Percentiles rank a stretch among this genome's conserved stretches.
Conservation (phyloP, 768 basidiomycete genomes). For the Leccinellum albellum region DNA sequence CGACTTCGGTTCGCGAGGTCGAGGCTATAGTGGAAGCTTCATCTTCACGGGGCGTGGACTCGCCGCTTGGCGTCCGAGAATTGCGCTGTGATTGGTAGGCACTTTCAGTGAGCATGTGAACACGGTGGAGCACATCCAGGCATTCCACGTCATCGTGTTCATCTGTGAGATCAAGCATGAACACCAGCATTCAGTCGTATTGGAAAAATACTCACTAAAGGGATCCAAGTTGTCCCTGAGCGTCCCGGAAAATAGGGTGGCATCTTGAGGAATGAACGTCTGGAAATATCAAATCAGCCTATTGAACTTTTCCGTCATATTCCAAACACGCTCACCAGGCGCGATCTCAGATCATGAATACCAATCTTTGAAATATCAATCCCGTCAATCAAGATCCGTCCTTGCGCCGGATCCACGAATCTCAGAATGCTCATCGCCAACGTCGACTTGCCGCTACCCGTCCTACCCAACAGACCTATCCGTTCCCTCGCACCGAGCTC, state of each 20-base stretch:
- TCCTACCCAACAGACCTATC: conserved; percentile 77
- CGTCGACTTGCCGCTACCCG: conserved; percentile 80
- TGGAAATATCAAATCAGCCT: conserved; percentile 24
- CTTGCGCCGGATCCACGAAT: conserved; percentile 76
- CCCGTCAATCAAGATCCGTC: conserved; percentile 80
- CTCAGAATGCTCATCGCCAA: conserved; percentile 83
- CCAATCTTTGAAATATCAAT: conserved; percentile 87
- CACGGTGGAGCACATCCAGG: conserved; percentile 74
- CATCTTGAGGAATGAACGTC: conserved; percentile 80
- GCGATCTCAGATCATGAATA: conserved; percentile 75
- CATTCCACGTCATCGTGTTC: conserved; percentile 81
- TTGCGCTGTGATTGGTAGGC: conserved; percentile 45
- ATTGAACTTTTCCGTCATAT: neutral
- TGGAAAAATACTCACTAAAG: conserved; percentile 40
- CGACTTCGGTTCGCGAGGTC: conserved; percentile 48
- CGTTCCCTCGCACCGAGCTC: conserved; percentile 66
- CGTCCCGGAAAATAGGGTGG: conserved; percentile 77
- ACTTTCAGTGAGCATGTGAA: conserved; percentile 65
- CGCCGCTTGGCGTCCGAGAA: conserved; percentile 47
- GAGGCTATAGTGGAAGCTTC: conserved; percentile 40
- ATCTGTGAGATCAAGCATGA: conserved; percentile 31
- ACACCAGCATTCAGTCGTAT: neutral
- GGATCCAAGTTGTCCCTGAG: conserved; percentile 74
- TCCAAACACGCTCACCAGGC: conserved; percentile 48
- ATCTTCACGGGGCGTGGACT: conserved; percentile 41